Percentiles rank a stretch among this genome's conserved stretches.
phyloP scores from a whole-genome alignment of 495 filamentous ascomycete genomes.

The Oidiodendron maius region DNA sequence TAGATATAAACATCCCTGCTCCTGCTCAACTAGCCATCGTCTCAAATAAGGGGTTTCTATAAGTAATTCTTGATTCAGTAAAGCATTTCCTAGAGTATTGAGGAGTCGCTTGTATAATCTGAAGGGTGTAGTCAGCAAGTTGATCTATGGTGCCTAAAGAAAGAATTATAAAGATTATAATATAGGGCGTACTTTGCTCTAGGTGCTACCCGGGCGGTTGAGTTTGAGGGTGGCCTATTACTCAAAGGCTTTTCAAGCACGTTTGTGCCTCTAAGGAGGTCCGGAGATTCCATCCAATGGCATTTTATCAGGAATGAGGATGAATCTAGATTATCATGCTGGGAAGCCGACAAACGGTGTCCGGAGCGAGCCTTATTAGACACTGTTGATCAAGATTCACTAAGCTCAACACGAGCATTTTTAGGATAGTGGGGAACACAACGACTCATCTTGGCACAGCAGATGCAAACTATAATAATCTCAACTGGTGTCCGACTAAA shows the following conservation, averaged over 20 bases:
- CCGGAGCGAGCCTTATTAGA: background rate
- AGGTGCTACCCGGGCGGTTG: no score
- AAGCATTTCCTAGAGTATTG: conserved; percentile 23
- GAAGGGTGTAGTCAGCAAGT: background rate
- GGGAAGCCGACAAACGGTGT: background rate
- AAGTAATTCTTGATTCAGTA: conserved; percentile 21
- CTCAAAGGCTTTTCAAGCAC: background rate
- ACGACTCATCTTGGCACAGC: background rate
- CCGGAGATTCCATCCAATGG: background rate
- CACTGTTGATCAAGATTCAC: background rate
- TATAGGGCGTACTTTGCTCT: conserved; percentile 26
- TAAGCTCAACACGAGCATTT: background rate
- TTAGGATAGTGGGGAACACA: background rate
- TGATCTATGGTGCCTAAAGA: conserved; percentile 2
- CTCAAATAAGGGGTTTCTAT: conserved; percentile 19
- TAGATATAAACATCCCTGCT: conserved; percentile 12
- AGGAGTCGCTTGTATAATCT: conserved; percentile 24
- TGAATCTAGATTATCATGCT: no score
- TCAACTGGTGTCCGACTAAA: background rate
- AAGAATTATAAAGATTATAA: conserved; percentile 7
- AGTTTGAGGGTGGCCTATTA: background rate
- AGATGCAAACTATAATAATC: background rate
- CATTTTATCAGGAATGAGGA: no score
- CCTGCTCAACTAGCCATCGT: conserved; percentile 13
- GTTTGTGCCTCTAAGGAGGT: background rate